Base-by-base conservation (phyloP, 2,329 filamentous ascomycete genomes). In the Talaromyces pinophilus region DNA sequence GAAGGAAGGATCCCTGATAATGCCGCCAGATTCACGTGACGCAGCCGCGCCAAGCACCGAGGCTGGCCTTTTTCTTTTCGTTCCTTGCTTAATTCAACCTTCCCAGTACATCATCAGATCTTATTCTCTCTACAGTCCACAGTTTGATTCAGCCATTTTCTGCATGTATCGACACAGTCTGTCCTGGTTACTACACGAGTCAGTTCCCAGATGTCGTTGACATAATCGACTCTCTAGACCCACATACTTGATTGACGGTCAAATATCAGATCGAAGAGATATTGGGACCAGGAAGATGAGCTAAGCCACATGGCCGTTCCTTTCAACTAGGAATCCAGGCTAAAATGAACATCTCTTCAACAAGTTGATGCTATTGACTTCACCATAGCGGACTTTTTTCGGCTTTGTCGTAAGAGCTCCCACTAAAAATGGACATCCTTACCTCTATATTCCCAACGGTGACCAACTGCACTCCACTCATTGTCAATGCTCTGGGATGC, bases 391-490 rank as follows among this genome's bases (percentile, higher is more conserved):
- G n/a, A 13, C 7, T 44, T 44, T 44, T 22, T 3, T 48, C 3
- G 44, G 8, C 44, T 22, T 22, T 10, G n/a, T n/a, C 33, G 33
- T 35, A 35, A 35, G 33, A 35, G 33, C 33, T 35, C 33, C 10
- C 33, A 35, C 8, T 11, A 10, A 35, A 11, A 35, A 35, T 35
- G 33, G 33, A 35, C 33, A 35, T 35, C 33, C 33, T 35, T 4
- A 35, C 33, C 33, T 35, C 33, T 35, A 10, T 35, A 35, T 61
- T 15, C 6, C 46, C 42, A 54, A 54, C n/a, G 55, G 63, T n/a
- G 57, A 82, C 80, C 0, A 87, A 86, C 65, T 88, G 87, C 69
- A 84, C 84, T 59, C 86, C 84, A 0, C 77, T 87, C 55, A 85
- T 88, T 59, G 87, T 88, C 69, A 74, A 86, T 63, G 84, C 84